Evolutionary conservation across 2,329 filamentous ascomycete genomes (phyloP), one percentile per base, ranked within the genome.

Genomic region (Cladosporium sp.): DNA sequence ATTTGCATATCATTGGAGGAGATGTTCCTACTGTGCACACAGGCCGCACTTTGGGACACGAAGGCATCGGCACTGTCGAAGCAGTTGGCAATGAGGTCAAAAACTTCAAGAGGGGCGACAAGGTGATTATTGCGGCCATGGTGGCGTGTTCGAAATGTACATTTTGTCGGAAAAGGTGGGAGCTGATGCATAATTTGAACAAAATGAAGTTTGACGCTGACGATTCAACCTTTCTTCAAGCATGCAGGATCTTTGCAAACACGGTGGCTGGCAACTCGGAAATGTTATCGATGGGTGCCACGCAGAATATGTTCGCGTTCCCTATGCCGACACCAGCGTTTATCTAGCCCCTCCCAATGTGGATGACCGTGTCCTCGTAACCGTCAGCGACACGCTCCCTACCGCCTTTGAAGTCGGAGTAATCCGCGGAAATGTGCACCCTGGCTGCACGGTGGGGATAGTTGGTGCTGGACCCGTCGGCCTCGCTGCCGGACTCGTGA

Each of bases 381-480:
- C 78, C 59, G 62, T 82, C 9, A 77, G 73, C 50, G 80, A 83
- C 63, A 77, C 79, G 22, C 71, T 81, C 42, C 79, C 80, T 2
- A 83, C 80, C 0, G 79, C 75, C 1, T 65, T 78, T 15, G 79
- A 82, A 59, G 77, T 74, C 51, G 79, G 79, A 18, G 75, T 77
- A 0, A 62, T 79, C 29, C 77, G 75, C 55, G 74, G 72, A 6
- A 72, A 74, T 20, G 74, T 82, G 1, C 64, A 73, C 50, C 79
- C 78, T 0, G 79, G 78, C 0, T 63, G 67, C 6, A 77, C 71
- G 1, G 76, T 82, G 1, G 79, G 70, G 0, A 74, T 83, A 44
- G 71, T 83, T 2, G 80, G 80, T 1, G 70, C 74, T 2, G 80
- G 80, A 0, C 78, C 79, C 0, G 72, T 83, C 1, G 80, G 80